phyloP scores from a whole-genome alignment of 2,329 filamentous ascomycete species.

The Aspergillus quadrilineatus region DNA sequence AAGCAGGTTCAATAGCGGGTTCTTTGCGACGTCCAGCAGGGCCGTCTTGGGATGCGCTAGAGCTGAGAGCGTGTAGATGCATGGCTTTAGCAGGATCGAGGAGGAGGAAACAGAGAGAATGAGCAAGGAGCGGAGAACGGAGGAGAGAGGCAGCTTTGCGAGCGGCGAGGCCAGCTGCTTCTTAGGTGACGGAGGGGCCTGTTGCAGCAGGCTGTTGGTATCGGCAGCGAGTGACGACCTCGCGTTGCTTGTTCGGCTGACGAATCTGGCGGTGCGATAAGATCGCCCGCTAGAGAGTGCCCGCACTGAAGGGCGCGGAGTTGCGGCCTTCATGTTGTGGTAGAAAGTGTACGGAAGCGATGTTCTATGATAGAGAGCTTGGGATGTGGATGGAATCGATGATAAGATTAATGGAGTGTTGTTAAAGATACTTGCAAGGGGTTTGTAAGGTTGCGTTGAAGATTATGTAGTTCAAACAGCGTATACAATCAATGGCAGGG shows the following conservation, averaged over 20 bases:
- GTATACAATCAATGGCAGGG: too few relatives aligned
- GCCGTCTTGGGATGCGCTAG: constrained; percentile 48
- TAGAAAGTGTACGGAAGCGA: not conserved
- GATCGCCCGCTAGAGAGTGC: constrained; percentile 10
- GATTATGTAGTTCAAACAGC: too few relatives aligned
- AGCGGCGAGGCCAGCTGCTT: constrained; percentile 31
- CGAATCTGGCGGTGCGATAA: constrained; percentile 23
- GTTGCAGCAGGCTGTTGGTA: constrained; percentile 24
- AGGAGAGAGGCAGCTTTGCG: constrained; percentile 37
- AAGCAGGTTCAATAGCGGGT: constrained; percentile 46
- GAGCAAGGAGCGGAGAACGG: constrained; percentile 38
- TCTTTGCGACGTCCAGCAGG: constrained; percentile 50
- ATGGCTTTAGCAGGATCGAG: constrained; percentile 65
- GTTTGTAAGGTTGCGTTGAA: not conserved
- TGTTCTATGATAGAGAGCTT: not conserved
- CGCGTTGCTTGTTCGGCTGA: constrained; percentile 35
- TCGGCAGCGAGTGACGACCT: constrained; percentile 32
- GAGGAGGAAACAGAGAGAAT: constrained; percentile 41
- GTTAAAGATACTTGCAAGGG: not conserved
- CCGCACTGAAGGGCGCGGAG: constrained; percentile 26
- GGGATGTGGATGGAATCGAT: not conserved
- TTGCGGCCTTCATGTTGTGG: constrained; percentile 29
- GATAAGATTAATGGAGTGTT: not conserved
- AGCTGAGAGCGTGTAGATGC: constrained; percentile 66
- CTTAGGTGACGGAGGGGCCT: constrained; percentile 24